Evolutionary conservation across 73 alveolate species (phyloP).

Genomic region (Paramecium sonneborni): DNA sequence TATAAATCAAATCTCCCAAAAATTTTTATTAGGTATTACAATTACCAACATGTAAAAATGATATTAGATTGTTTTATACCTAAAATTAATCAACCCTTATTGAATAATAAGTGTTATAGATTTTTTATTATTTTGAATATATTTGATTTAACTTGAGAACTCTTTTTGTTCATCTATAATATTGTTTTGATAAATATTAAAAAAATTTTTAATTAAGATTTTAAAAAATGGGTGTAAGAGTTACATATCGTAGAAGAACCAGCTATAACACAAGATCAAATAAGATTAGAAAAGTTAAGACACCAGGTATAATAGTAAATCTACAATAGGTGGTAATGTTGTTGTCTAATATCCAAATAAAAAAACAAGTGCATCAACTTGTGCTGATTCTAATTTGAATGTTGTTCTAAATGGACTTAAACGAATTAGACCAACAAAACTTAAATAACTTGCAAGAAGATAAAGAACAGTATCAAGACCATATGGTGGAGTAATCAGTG

Average conservation of each 20-base stretch:
- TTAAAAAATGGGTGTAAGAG: slow-evolving; percentile 68
- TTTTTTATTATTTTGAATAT: not conserved
- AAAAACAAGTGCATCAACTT: slow-evolving; percentile 61
- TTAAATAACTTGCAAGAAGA: slow-evolving; percentile 69
- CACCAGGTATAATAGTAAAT: slow-evolving; percentile 69
- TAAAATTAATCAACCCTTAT: no score
- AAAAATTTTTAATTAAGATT: slow-evolving; percentile 22
- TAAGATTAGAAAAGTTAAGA: slow-evolving; percentile 67
- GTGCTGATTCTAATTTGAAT: slow-evolving; percentile 63
- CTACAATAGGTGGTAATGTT: slow-evolving; percentile 55
- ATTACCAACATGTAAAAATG: no score
- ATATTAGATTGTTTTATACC: no score
- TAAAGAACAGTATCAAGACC: slow-evolving; percentile 80
- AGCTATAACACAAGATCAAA: slow-evolving; percentile 68
- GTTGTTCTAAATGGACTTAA: slow-evolving; percentile 71
- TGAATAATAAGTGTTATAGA: no score
- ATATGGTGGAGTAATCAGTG: slow-evolving; percentile 78
- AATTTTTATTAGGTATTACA: no score
- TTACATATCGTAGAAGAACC: slow-evolving; percentile 66
- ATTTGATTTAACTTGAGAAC: not conserved
- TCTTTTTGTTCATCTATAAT: not conserved
- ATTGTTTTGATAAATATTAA: slow-evolving; percentile 20
- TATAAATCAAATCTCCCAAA: no score
- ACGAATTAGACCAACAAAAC: slow-evolving; percentile 67
- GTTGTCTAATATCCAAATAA: slow-evolving; percentile 74